phyloP scores from a whole-genome alignment of 257 asterid species.

The Rubia yunnanensis region DNA sequence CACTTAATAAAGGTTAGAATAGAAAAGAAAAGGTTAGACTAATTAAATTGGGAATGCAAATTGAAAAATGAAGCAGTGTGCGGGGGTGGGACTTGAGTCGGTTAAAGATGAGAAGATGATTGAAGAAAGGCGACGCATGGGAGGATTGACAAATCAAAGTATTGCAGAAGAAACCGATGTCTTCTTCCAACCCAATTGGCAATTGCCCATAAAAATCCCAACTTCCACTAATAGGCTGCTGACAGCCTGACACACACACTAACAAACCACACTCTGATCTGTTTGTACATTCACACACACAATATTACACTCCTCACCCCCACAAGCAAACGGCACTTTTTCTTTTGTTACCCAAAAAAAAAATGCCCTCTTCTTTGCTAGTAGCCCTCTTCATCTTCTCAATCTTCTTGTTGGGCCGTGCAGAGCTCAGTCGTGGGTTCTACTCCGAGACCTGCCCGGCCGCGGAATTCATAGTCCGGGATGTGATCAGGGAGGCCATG shows the following conservation, averaged over 20 bases:
- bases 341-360: too few species aligned
- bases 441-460: conserved; percentile 61
- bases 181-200: background rate
- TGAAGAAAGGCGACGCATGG: too few species aligned
- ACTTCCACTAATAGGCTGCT: too few species aligned
- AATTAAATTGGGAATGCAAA: too few species aligned
- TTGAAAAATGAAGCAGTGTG: too few species aligned
- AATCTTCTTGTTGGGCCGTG: background rate
- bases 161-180: background rate
- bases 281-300: too few species aligned
- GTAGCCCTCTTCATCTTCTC: background rate
- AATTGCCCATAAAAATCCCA: background rate
- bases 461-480: conserved; percentile 58
- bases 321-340: background rate
- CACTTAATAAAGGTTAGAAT: too few species aligned
- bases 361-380: background rate
- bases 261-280: too few species aligned
- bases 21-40: too few species aligned
- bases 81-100: background rate
- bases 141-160: background rate
- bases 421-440: conserved; percentile 39
- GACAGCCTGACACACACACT: too few species aligned
- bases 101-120: background rate
- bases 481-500: conserved; percentile 48
- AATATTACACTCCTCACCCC: background rate